Percentiles rank a stretch among this genome's conserved stretches.
Conservation (phyloP, 306 rosid genomes). For the Quercus rubra region DNA sequence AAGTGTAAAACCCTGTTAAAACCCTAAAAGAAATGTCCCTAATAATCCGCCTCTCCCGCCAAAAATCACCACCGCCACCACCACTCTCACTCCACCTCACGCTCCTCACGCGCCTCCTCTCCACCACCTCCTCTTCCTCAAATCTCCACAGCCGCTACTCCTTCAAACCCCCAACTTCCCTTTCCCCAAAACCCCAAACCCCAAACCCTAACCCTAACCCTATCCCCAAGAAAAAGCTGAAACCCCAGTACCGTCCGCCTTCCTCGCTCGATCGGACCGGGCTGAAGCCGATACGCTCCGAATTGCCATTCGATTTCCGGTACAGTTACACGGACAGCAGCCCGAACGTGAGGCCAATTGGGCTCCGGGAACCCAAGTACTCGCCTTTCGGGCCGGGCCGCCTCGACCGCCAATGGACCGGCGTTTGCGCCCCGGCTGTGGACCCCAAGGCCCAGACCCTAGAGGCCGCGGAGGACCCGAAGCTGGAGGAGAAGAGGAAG, state of each 20-base stretch:
- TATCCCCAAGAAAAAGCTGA: slow-evolving; percentile 35
- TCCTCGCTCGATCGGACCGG: slow-evolving; percentile 67
- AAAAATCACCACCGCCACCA: slow-evolving; percentile 18
- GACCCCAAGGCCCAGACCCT: slow-evolving; percentile 57
- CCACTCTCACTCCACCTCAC: slow-evolving; percentile 11
- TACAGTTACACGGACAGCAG: slow-evolving; percentile 85
- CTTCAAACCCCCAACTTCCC: slow-evolving; percentile 55
- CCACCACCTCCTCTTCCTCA: slow-evolving; percentile 28
- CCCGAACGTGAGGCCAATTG: slow-evolving; percentile 66
- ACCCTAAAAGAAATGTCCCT: slow-evolving; percentile 49
- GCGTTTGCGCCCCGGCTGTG: slow-evolving; percentile 85
- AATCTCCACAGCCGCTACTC: slow-evolving; percentile 67
- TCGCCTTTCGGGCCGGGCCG: slow-evolving; percentile 89
- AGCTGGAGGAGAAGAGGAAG: slow-evolving; percentile 61
- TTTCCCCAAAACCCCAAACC: slow-evolving; percentile 38
- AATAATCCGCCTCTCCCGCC: slow-evolving; percentile 49
- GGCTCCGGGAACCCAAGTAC: slow-evolving; percentile 82
- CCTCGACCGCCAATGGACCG: slow-evolving; percentile 72
- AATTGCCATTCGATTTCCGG: slow-evolving; percentile 79
- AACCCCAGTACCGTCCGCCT: slow-evolving; percentile 65
- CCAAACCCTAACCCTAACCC: slow-evolving; percentile 28
- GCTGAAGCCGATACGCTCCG: slow-evolving; percentile 47
- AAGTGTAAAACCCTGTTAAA: slow-evolving; percentile 8
- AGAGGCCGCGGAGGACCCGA: slow-evolving; percentile 58
- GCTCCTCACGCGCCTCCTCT: slow-evolving; percentile 56